Evolutionary conservation across 2,329 filamentous ascomycete genomes (phyloP), one percentile per base, ranked within the genome.

Genomic region (Diaporthe sp.): DNA sequence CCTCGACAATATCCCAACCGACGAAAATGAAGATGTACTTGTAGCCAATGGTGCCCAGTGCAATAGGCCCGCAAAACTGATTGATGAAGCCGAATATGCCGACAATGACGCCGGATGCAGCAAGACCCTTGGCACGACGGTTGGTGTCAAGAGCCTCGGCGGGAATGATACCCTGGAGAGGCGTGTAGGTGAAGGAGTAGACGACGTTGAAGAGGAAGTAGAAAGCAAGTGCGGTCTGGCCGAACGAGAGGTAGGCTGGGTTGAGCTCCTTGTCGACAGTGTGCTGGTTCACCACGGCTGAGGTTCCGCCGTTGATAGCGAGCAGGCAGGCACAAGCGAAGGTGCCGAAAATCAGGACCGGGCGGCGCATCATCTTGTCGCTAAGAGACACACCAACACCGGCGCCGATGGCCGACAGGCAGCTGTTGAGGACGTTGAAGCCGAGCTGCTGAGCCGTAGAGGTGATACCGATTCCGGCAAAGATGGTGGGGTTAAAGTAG

Each of bases 401-500:
- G 15, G 87, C 87, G 15, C 85, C 86, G 28, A 88, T 79, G 65
- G 86, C 85, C 0, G 86, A 87, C 2, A 88, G 80, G 37, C 85
- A 82, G 49, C 84, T 84, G 81, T 87, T 88, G 73, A 88, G 83
- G 13, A 88, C 80, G 79, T 88, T 88, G 77, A 87, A 86, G 22
- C 75, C 75, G 22, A 83, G 85, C 61, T 88, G 87, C 71, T 81
- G 75, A 42, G 82, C 79, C 15, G 84, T 81, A 8, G 78, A 79
- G 2, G 75, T 80, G 77, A 86, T 79, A 44, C 85, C 85, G 37
- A 86, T 81, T 70, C 82, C 81, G 57, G 83, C 77, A 79, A 86
- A 88, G 78, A 89, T 88, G 51, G 83, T 84, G 10, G 87, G 83
- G 80, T 88, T 88, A 81, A 88, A 89, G 82, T 88, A 89, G 19